Evolutionary conservation across 495 filamentous ascomycete species (phyloP), one percentile per base, ranked within the genome.

Genomic region (Bacidia gigantensis): DNA sequence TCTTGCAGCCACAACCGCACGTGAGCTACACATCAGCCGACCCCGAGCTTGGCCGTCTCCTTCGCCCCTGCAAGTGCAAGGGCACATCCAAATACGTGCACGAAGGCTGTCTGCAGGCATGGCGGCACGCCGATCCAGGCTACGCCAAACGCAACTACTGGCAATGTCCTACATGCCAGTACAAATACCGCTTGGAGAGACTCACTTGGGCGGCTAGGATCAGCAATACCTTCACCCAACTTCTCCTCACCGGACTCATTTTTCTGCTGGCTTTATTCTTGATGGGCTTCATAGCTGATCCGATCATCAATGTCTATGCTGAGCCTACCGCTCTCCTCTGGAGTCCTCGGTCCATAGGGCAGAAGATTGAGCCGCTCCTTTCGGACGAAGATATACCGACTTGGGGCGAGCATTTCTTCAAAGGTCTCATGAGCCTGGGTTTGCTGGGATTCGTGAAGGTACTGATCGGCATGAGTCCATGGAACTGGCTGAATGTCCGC

Each of bases 41-140:
- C 58, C 78, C 81, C n/a, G 77, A 84, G 51, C 69, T 77, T 29
- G 89, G 87, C 38, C 82, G 87, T 3, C 71, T 98, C n/a, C 74
- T 98, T 46, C 82, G 86, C 24, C 92, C 92, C 3, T 98, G 92
- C 73, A 80, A 81, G 65, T 98, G 92, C 72, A 90, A 85, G 68
- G 92, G 92, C 50, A 86, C 83, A 12, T 86, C 89, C 52, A 83
- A 83, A 67, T 96, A 94, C 70, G 89, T 97, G 29, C 92, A 98
- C 65, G 86, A 95, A 64, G 85, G 80, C n/a, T 98, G 92, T 64
- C 72, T 98, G 18, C 82, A 89, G 62, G 68, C 73, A 26, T 97
- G 92, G 92, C 82, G 92, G 53, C 72, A 82, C 47, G 72, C 83
- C 10, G 80, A 89, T 61, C 84, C 84, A 5, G 60, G 69, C 24